Percentiles rank a stretch among this genome's conserved stretches.
Conservation (phyloP, 169 alveolate genomes). For the Cryptosporidium felis region DNA sequence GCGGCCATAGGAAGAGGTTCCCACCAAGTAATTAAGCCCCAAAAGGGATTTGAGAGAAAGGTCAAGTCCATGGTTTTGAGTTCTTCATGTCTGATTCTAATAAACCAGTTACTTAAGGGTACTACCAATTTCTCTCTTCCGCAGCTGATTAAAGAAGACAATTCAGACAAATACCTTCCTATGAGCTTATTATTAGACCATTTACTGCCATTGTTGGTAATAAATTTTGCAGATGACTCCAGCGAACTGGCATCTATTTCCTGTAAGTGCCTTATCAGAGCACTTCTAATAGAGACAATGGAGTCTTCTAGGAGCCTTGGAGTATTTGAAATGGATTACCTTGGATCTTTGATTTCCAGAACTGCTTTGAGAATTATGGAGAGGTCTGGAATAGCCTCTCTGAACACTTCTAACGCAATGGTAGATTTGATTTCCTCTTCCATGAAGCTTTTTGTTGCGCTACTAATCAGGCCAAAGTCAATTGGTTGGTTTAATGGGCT, state of each 20-base stretch:
- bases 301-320: background rate
- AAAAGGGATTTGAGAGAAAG: constrained; percentile 46
- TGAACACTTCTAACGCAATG: constrained; percentile 19
- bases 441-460: constrained; percentile 38
- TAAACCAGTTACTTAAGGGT: constrained; percentile 26
- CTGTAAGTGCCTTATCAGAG: constrained; percentile 10
- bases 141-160: background rate
- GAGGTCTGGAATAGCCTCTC: constrained; percentile 14
- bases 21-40: constrained; percentile 46
- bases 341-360: constrained; percentile 17
- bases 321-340: background rate
- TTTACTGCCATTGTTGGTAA: background rate
- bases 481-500: constrained; percentile 36
- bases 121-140: background rate
- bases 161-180: background rate
- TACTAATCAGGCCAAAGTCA: constrained; percentile 35
- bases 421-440: constrained; percentile 45
- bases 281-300: background rate
- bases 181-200: background rate
- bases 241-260: constrained; percentile 43
- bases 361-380: constrained; percentile 33
- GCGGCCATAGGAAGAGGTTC: constrained; percentile 63
- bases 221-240: constrained; percentile 23
- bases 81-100: constrained; percentile 7
- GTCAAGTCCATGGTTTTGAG: constrained; percentile 14